These are phyloP conservation scores for Fragaria ananassa DNA, from an alignment of 306 rosid genomes.

Conservation along the genomic window DNA sequence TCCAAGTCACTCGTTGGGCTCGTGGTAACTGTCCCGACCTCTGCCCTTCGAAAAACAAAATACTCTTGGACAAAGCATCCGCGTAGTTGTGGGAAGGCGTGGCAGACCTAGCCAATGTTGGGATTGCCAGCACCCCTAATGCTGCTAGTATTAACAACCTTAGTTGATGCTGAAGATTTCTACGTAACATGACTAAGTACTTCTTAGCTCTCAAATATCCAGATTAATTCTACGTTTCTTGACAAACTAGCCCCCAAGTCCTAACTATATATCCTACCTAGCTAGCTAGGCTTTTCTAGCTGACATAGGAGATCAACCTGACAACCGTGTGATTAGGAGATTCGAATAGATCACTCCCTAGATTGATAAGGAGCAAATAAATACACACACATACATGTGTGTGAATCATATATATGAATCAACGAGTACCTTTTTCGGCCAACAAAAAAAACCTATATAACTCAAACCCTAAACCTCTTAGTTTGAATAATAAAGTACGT, in stretches of 20 bases:
- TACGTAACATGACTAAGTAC: neutral
- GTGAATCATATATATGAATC: too few relatives aligned
- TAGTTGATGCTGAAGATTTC: neutral
- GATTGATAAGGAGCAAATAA: neutral
- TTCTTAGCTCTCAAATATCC: neutral
- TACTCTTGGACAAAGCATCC: neutral
- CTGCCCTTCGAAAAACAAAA: neutral
- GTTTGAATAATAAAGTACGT: too few relatives aligned
- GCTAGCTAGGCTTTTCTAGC: neutral
- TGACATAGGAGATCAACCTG: neutral
- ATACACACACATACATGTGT: too few relatives aligned
- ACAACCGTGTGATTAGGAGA: neutral
- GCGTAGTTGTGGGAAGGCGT: neutral
- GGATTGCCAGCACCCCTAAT: neutral
- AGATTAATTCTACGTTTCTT: too few relatives aligned
- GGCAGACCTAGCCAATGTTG: neutral
- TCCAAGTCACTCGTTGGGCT: neutral
- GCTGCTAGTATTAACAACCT: neutral
- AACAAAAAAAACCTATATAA: too few relatives aligned
- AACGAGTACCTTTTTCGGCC: too few relatives aligned
- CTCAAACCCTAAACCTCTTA: too few relatives aligned
- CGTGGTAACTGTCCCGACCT: neutral
- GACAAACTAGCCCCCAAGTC: too few relatives aligned
- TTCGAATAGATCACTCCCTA: too few relatives aligned
- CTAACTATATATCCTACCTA: neutral